Evolutionary conservation across 768 basidiomycete genomes (phyloP), one percentile per base, ranked within the genome.

Genomic region (Pisolithus marmoratus): DNA sequence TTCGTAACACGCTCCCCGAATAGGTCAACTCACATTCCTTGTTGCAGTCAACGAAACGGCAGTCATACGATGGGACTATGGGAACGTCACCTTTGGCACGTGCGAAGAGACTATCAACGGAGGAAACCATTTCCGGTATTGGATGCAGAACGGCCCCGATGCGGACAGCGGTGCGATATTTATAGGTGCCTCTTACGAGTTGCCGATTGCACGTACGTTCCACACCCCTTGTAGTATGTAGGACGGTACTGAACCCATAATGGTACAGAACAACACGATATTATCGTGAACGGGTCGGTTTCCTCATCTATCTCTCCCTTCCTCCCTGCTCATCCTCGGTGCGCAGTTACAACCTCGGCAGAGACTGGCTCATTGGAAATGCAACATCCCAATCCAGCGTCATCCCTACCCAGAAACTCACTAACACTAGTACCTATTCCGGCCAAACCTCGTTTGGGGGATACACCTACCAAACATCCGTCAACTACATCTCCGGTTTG

Each of bases 121-220:
- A 2, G 94, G 94, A 6, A 79, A 88, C 61, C 93, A 96, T 63
- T 81, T 93, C 63, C 80, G 93, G 38, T 94, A 93, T 66, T 94
- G 91, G 92, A 67, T 75, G 5, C 93, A 94, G 70, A 77, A 89
- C 53, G 91, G 90, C 0, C 54, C 70, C 12, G 26, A 65, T 3
- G 83, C 73, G 6, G 74, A 90, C 59, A 86, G 86, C 52, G 79
- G 85, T 31, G 88, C 87, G 3, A 73, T 87, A 40, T 90, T 90
- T 60, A 73, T 91, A 74, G 90, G 84, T 1, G 68, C 74, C 8
- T 90, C 88, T 1, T 87, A 85, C 60, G 90, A 93, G 67, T 60
- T 75, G 63, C 83, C 88, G 15, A 73, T 85, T 20, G 68, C 77
- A 15, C 50, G 86, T 86, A 53, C 42, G 75, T 34, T 14, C 70